Conservation (phyloP, 495 filamentous ascomycete species). For the Annulohypoxylon nitens region DNA sequence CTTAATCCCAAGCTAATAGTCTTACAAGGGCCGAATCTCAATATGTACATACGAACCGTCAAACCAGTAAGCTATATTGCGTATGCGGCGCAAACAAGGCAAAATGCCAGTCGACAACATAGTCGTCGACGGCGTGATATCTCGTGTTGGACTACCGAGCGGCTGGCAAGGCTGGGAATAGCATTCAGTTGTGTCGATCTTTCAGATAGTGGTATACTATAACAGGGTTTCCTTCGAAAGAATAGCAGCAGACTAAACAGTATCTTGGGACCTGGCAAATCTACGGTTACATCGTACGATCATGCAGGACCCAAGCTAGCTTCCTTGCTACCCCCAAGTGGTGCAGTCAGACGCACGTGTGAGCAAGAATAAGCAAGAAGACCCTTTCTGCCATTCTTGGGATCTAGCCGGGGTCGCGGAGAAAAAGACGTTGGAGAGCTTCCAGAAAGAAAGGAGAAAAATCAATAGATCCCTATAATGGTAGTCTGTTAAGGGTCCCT, state of each 20-base stretch:
- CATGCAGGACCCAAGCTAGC: slow-evolving; percentile 16
- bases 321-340: slow-evolving; percentile 1
- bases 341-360: slow-evolving; percentile 13
- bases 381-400: slow-evolving; percentile 39
- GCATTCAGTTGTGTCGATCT: slow-evolving; percentile 44
- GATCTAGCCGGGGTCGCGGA: slow-evolving; percentile 20
- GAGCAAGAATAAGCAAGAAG: slow-evolving; percentile 25
- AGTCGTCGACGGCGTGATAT: slow-evolving; percentile 24
- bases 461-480: slow-evolving; percentile 34
- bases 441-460: slow-evolving; percentile 42
- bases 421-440: slow-evolving; percentile 19
- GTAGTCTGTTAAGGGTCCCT: slow-evolving; percentile 26
- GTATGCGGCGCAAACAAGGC: slow-evolving; percentile 23
- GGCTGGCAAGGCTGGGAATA: slow-evolving; percentile 42
- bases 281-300: slow-evolving; percentile 46
- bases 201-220: slow-evolving; percentile 27
- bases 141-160: slow-evolving; percentile 41
- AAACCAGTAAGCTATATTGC: slow-evolving; percentile 10
- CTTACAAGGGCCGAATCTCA: slow-evolving; percentile 22
- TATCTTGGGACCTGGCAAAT: slow-evolving; percentile 35
- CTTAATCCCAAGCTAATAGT: slow-evolving; percentile 6
- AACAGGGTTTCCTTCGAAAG: slow-evolving; percentile 29
- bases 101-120: slow-evolving; percentile 14
- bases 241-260: slow-evolving; percentile 10
- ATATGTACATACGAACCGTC: slow-evolving; percentile 23